Conservation (phyloP, 1,284 basidiomycete species). For the Tilletia horrida region DNA sequence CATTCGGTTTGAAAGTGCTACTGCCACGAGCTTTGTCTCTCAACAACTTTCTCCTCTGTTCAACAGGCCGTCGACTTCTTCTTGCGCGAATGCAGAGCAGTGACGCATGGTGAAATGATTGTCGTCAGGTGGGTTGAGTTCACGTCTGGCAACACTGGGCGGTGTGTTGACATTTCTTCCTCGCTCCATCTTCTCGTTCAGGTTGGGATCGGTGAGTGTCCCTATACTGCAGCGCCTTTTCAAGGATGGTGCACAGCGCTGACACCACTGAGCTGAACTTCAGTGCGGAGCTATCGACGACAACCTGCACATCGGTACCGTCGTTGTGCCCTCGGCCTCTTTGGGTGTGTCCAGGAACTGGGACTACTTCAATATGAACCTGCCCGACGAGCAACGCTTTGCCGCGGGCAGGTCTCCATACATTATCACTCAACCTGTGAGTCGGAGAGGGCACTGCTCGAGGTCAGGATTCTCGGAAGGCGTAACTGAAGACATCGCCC, state of each 20-base stretch:
- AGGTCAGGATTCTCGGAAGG: not conserved
- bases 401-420: conserved; percentile 60
- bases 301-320: conserved; percentile 66
- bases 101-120: conserved; percentile 71
- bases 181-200: not conserved
- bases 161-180: not conserved
- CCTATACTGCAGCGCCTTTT: too few species aligned
- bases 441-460: not conserved
- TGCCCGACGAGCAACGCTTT: conserved; percentile 26
- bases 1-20: not conserved
- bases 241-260: too few species aligned
- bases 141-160: not conserved
- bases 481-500: not conserved
- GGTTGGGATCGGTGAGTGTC: conserved; percentile 16
- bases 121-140: conserved; percentile 54
- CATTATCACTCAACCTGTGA: conserved; percentile 64
- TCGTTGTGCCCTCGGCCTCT: conserved; percentile 69
- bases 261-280: not conserved
- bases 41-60: not conserved
- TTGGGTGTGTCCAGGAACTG: conserved; percentile 71
- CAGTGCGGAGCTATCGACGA: conserved; percentile 69
- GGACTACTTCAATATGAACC: conserved; percentile 61
- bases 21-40: not conserved
- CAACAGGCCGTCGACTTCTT: conserved; percentile 77
- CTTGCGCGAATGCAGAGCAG: conserved; percentile 74